phyloP scores from a whole-genome alignment of 805 yeast species.

The Pichia rugopelliculosa region DNA sequence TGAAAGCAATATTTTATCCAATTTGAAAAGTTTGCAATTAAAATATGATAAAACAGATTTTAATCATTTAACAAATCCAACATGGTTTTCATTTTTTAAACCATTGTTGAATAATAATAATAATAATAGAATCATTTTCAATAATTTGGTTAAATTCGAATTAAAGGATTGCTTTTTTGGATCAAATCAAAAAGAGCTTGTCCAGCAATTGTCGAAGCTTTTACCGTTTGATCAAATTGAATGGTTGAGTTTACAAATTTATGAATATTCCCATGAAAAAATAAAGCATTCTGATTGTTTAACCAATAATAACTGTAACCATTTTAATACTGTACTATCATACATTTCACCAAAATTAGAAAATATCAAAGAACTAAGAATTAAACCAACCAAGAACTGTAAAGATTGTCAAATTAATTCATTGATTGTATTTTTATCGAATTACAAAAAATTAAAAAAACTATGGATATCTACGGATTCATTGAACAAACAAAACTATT shows the following conservation, averaged over 20 bases:
- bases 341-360: conserved; percentile 15
- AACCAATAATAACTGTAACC: background rate
- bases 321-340: conserved; percentile 8
- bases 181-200: conserved; percentile 12
- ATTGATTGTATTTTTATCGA: conserved; percentile 11
- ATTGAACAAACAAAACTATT: conserved; percentile 12
- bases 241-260: conserved; percentile 16
- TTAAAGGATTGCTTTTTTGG: conserved; percentile 22
- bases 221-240: conserved; percentile 23
- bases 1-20: conserved; percentile 1
- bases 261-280: conserved; percentile 23
- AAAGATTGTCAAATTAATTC: conserved; percentile 21
- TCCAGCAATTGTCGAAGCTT: conserved; percentile 32
- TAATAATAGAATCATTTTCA: conserved; percentile 1
- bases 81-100: conserved; percentile 25
- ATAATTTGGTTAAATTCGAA: conserved; percentile 13
- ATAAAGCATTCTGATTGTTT: conserved; percentile 11
- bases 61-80: conserved; percentile 18
- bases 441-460: conserved; percentile 4
- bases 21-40: conserved; percentile 14
- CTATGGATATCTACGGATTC: conserved; percentile 18
- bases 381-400: conserved; percentile 24
- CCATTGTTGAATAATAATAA: background rate
- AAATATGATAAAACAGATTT: conserved; percentile 19
- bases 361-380: conserved; percentile 14